Percentiles rank a stretch among this genome's conserved stretches.
These are phyloP conservation scores for Dictyostelium brefeldianum DNA, from an alignment of 78 protist genomes.

Conservation along the genomic window DNA sequence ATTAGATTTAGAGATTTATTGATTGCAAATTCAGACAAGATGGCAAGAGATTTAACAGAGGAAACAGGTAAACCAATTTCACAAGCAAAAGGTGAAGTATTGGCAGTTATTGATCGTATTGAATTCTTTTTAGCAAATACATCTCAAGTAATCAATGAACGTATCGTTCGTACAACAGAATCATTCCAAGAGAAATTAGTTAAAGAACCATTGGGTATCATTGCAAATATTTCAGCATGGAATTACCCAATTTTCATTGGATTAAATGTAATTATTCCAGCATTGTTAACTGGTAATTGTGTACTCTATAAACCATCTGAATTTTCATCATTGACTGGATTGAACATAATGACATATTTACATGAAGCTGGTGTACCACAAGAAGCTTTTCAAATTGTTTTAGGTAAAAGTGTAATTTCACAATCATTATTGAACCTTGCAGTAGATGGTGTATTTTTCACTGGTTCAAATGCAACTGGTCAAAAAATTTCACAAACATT, in stretches of 20 bases:
- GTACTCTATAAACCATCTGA: slow-evolving; percentile 83
- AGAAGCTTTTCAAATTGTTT: slow-evolving; percentile 58
- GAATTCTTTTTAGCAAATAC: slow-evolving; percentile 67
- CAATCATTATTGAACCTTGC: slow-evolving; percentile 65
- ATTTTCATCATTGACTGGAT: slow-evolving; percentile 48
- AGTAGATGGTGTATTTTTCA: slow-evolving; percentile 81
- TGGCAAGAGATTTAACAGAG: slow-evolving; percentile 51
- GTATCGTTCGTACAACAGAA: slow-evolving; percentile 68
- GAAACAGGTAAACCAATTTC: slow-evolving; percentile 83
- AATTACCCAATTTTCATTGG: slow-evolving; percentile 83
- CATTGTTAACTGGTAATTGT: slow-evolving; percentile 76
- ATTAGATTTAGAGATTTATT: slow-evolving; percentile 67
- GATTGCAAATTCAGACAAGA: slow-evolving; percentile 19
- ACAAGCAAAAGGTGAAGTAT: slow-evolving; percentile 69
- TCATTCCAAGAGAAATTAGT: slow-evolving; percentile 57
- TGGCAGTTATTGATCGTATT: slow-evolving; percentile 77
- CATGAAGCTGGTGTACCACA: slow-evolving; percentile 79
- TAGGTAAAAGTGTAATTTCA: slow-evolving; percentile 49
- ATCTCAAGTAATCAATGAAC: background rate
- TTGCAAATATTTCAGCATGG: slow-evolving; percentile 84
- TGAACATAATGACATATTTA: slow-evolving; percentile 51
- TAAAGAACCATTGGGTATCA: slow-evolving; percentile 80
- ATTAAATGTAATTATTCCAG: slow-evolving; percentile 75
- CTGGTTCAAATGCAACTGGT: slow-evolving; percentile 67
- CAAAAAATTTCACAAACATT: slow-evolving; percentile 49